Percentiles rank a stretch among this genome's conserved stretches.
phyloP scores from a whole-genome alignment of 2,329 filamentous ascomycete species.

The Nothomitra cinnamomea region DNA sequence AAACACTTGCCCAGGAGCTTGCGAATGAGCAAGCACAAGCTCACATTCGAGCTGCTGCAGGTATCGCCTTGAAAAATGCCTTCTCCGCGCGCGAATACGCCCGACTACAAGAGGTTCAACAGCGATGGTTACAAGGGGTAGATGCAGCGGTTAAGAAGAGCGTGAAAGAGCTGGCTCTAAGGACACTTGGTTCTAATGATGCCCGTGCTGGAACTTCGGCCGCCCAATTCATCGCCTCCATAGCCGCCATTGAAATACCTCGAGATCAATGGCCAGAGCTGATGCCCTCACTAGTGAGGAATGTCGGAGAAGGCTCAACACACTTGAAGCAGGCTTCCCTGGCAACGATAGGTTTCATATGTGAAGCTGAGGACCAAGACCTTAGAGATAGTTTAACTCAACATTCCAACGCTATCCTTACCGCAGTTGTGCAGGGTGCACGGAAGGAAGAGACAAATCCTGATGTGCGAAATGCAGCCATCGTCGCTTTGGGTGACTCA shows the following conservation, averaged over 20 bases:
- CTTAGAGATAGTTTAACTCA: conserved; percentile 62
- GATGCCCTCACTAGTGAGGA: conserved; percentile 76
- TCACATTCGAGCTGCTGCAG: conserved; percentile 81
- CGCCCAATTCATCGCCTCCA: conserved; percentile 87
- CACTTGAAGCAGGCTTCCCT: conserved; percentile 89
- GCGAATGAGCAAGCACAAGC: conserved; percentile 74
- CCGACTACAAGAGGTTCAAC: conserved; percentile 77
- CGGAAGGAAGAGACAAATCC: conserved; percentile 86
- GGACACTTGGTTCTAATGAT: conserved; percentile 68
- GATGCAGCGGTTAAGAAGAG: conserved; percentile 66
- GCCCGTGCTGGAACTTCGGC: conserved; percentile 72
- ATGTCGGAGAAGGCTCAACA: conserved; percentile 72
- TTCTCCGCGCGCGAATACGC: conserved; percentile 85
- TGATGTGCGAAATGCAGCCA: conserved; percentile 83
- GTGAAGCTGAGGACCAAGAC: conserved; percentile 82
- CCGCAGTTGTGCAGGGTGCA: conserved; percentile 91
- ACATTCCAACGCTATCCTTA: conserved; percentile 95
- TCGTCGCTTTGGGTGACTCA: conserved; percentile 86
- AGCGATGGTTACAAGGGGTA: conserved; percentile 79
- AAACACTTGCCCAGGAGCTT: conserved; percentile 81
- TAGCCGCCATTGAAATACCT: conserved; percentile 88
- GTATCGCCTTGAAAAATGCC: conserved; percentile 94
- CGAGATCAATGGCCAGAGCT: conserved; percentile 86
- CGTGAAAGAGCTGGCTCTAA: conserved; percentile 80
- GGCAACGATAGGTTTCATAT: conserved; percentile 95